These are phyloP conservation scores for Lachancea fermentati DNA, from an alignment of 805 yeast species.

Conservation along the genomic window DNA sequence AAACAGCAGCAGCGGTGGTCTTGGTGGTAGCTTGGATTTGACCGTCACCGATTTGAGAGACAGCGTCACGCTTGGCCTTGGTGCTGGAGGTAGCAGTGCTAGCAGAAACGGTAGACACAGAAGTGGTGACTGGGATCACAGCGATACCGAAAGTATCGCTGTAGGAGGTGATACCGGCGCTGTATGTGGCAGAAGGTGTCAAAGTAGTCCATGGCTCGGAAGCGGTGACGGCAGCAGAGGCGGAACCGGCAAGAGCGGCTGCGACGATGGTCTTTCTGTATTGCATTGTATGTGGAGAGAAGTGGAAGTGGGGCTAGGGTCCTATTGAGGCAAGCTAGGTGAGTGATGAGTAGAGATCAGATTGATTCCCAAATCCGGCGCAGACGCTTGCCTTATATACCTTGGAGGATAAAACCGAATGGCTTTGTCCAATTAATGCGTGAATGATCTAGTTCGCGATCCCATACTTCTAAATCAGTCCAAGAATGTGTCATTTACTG, in stretches of 20 bases:
- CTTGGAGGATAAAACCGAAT: background rate
- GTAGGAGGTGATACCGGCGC: constrained; percentile 35
- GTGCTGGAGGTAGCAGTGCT: constrained; percentile 19
- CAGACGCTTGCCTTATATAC: background rate
- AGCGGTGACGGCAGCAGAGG: constrained; percentile 26
- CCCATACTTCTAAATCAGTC: background rate
- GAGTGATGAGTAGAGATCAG: background rate
- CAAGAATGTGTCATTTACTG: background rate
- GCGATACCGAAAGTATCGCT: constrained; percentile 39
- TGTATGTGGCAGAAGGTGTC: constrained; percentile 36
- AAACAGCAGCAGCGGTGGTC: constrained; percentile 34
- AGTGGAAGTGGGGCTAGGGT: no score
- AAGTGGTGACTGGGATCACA: constrained; percentile 33
- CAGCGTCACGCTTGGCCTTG: constrained; percentile 33
- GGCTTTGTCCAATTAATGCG: background rate
- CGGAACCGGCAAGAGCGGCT: constrained; percentile 27
- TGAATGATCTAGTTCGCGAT: background rate
- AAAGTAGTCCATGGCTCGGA: constrained; percentile 38
- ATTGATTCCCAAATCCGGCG: no score
- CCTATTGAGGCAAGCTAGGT: background rate
- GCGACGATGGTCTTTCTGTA: constrained; percentile 22
- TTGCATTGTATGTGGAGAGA: constrained; percentile 5
- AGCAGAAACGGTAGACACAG: constrained; percentile 33
- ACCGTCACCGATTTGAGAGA: constrained; percentile 40
- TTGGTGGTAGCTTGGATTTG: constrained; percentile 36